Percentiles rank a stretch among this genome's conserved stretches.
These are phyloP conservation scores for Sinapis alba DNA, from an alignment of 441 rosid genomes.

Conservation along the genomic window DNA sequence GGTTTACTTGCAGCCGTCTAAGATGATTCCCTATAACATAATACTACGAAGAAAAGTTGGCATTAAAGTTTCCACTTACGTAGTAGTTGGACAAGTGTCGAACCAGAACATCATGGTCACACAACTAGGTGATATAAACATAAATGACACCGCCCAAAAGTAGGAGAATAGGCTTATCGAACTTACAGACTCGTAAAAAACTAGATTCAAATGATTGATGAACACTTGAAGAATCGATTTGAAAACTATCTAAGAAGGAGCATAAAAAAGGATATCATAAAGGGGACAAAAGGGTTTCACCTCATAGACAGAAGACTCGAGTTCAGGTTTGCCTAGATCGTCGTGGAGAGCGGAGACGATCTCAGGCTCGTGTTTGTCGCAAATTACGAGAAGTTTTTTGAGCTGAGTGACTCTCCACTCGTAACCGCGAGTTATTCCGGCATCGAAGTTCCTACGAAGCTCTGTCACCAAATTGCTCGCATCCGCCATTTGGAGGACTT, in stretches of 20 bases:
- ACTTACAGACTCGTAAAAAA: not conserved
- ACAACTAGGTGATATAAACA: not conserved
- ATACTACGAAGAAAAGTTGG: not conserved
- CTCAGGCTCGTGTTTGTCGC: conserved; percentile 67
- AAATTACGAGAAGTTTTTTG: conserved; percentile 49
- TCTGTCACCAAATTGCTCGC: conserved; percentile 53
- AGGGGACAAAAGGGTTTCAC: conserved; percentile 31
- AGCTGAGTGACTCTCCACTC: conserved; percentile 80
- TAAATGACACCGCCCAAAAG: not conserved
- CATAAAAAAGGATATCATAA: not conserved
- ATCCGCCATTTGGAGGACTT: conserved; percentile 43
- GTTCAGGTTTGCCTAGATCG: conserved; percentile 74
- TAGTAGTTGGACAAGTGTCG: not conserved
- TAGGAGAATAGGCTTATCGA: not conserved
- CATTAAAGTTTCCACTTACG: conserved; percentile 1
- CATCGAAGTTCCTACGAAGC: conserved; percentile 52
- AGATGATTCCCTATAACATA: not conserved
- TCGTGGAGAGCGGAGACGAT: conserved; percentile 57
- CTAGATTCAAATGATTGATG: not conserved
- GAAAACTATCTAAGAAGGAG: not conserved
- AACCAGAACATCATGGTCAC: not conserved
- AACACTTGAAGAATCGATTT: not conserved
- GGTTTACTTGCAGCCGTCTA: too few species aligned
- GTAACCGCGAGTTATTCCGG: conserved; percentile 70
- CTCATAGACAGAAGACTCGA: conserved; percentile 68